A percentile compares a stretch with the other conserved stretches of the same genome.
phyloP scores from a whole-genome alignment of 1,139 yeast species.

The Tardiomyces depauwii region DNA sequence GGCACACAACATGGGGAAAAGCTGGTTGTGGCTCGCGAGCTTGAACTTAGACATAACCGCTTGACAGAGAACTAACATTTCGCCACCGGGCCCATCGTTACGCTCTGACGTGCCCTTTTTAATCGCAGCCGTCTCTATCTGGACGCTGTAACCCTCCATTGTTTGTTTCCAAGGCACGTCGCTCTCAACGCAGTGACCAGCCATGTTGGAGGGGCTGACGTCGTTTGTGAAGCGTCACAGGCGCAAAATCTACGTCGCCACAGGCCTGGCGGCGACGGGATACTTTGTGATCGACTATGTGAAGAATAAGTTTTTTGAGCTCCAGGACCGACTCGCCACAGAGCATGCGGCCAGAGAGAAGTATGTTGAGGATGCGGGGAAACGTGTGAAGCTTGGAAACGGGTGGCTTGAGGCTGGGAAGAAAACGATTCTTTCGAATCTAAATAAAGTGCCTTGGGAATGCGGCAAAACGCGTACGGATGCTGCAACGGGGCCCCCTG shows the following conservation, averaged over 20 bases:
- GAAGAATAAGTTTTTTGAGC: conserved; percentile 47
- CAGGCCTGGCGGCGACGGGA: conserved; percentile 48
- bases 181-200: neutral
- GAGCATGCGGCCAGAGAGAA: conserved; percentile 72
- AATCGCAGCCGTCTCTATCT: neutral
- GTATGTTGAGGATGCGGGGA: conserved; percentile 16
- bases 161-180: neutral
- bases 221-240: conserved; percentile 52
- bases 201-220: conserved; percentile 39
- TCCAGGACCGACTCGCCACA: conserved; percentile 58
- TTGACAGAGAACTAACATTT: no score
- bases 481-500: no score
- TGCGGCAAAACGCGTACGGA: no score
- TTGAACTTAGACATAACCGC: no score
- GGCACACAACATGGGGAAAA: no score
- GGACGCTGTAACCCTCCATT: neutral
- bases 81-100: conserved; percentile 1
- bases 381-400: no score
- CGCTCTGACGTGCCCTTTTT: neutral
- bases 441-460: no score
- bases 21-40: no score
- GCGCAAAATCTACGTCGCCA: conserved; percentile 44
- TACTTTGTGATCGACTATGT: conserved; percentile 51
- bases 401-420: no score
- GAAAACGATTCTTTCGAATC: no score